A percentile compares a stretch with the other conserved stretches of the same genome.
These are phyloP conservation scores for Purpureocillium takamizusanense DNA, from an alignment of 2,329 filamentous ascomycete species.

Conservation along the genomic window DNA sequence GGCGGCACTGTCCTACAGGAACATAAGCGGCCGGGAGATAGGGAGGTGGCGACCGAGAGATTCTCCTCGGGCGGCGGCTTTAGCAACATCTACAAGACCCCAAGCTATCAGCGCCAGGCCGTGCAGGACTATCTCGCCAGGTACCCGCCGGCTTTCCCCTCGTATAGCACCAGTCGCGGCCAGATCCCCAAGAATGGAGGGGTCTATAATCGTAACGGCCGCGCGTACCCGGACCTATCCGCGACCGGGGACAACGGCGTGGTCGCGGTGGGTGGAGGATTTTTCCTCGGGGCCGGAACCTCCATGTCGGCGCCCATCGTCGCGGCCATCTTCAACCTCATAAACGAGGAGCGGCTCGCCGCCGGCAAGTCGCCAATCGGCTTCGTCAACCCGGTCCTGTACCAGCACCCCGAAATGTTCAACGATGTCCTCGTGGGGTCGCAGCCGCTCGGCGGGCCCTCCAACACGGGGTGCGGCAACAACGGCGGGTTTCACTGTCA, in stretches of 20 bases:
- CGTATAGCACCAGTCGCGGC: background rate
- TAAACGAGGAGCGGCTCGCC: slow-evolving; percentile 11
- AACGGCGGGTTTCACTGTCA: too few species aligned
- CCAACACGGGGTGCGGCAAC: too few species aligned
- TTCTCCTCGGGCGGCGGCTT: slow-evolving; percentile 19
- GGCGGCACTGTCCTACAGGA: slow-evolving; percentile 36
- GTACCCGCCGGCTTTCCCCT: too few species aligned
- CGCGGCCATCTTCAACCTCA: slow-evolving; percentile 10
- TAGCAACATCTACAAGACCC: slow-evolving; percentile 25
- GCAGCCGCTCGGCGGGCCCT: too few species aligned
- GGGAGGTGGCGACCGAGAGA: slow-evolving; percentile 11
- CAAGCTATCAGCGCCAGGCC: slow-evolving; percentile 19
- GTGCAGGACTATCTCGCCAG: slow-evolving; percentile 16
- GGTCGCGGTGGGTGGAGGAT: slow-evolving; percentile 25
- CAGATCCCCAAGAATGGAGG: slow-evolving; percentile 1
- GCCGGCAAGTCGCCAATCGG: slow-evolving; percentile 27
- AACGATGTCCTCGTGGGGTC: too few species aligned
- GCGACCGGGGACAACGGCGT: slow-evolving; percentile 35
- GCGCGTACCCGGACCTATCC: slow-evolving; percentile 28
- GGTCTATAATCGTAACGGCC: slow-evolving; percentile 28
- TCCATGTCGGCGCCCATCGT: slow-evolving; percentile 10
- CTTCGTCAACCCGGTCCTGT: slow-evolving; percentile 18
- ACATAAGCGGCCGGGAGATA: slow-evolving; percentile 24
- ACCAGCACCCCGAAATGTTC: too few species aligned
- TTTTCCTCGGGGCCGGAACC: slow-evolving; percentile 5